A percentile compares a stretch with the other conserved stretches of the same genome.
Evolutionary conservation across 73 alveolate genomes (phyloP).

Genomic region (Paramecium sonneborni): DNA sequence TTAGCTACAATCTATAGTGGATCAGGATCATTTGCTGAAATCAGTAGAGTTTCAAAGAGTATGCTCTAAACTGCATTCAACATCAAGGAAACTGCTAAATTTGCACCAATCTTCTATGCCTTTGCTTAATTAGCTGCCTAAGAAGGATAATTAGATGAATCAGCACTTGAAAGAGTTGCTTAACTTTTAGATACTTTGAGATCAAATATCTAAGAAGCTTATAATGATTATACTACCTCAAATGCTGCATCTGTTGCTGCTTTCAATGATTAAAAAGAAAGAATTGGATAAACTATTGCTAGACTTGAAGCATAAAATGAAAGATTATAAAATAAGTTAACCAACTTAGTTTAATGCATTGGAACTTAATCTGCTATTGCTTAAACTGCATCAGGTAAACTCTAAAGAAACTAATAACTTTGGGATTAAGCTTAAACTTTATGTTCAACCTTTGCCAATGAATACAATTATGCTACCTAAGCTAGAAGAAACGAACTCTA

Average conservation of each 20-base stretch:
- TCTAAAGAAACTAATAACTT: conserved; percentile 47
- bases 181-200: conserved; percentile 29
- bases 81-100: background rate
- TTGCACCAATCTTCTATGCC: conserved; percentile 53
- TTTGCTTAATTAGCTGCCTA: conserved; percentile 26
- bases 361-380: conserved; percentile 62
- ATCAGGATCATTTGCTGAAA: conserved; percentile 40
- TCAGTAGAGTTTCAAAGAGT: conserved; percentile 20
- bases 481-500: conserved; percentile 55
- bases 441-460: conserved; percentile 45
- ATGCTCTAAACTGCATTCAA: conserved; percentile 56
- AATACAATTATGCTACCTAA: conserved; percentile 49
- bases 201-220: conserved; percentile 39
- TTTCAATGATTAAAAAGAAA: conserved; percentile 37
- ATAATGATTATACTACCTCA: background rate
- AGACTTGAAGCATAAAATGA: conserved; percentile 43
- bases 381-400: conserved; percentile 56
- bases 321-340: conserved; percentile 21
- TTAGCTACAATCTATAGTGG: conserved; percentile 25
- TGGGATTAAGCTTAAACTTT: conserved; percentile 49
- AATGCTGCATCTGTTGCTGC: conserved; percentile 53
- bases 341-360: conserved; percentile 41
- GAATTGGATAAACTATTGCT: background rate
- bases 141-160: conserved; percentile 43
- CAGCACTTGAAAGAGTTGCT: conserved; percentile 55